Evolutionary conservation across 2,329 filamentous ascomycete genomes (phyloP).

Genomic region (Albifimbria verrucaria): DNA sequence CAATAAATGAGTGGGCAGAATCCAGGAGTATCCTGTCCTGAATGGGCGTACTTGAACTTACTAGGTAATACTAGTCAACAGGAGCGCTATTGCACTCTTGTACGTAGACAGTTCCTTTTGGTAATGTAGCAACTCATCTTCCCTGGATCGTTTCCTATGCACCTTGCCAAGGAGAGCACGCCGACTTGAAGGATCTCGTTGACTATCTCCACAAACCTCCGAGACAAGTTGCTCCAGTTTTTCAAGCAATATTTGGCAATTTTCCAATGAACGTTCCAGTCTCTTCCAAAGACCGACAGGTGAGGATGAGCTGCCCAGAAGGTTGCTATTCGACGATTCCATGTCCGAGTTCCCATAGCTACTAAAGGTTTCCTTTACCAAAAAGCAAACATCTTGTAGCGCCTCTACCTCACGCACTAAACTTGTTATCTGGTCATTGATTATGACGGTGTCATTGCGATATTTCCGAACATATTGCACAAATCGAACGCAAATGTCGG

Average conservation of each 20-base stretch:
- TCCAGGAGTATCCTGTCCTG: background rate
- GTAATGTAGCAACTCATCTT: background rate
- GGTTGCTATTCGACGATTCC: background rate
- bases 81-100: background rate
- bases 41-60: background rate
- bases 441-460: background rate
- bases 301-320: background rate
- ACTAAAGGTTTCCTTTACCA: background rate
- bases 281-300: background rate
- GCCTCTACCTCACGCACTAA: background rate
- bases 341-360: background rate
- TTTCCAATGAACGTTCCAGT: background rate
- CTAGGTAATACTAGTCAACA: background rate
- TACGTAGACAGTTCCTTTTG: background rate
- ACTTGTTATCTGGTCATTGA: background rate
- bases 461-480: background rate
- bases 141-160: background rate
- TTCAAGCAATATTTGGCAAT: background rate
- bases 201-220: background rate
- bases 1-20: background rate
- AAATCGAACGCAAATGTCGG: background rate
- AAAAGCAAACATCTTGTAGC: background rate
- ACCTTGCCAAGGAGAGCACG: background rate
- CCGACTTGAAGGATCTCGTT: background rate
- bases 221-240: background rate